phyloP scores from a whole-genome alignment of 805 yeast species.

The Ogataea salicorniae region DNA sequence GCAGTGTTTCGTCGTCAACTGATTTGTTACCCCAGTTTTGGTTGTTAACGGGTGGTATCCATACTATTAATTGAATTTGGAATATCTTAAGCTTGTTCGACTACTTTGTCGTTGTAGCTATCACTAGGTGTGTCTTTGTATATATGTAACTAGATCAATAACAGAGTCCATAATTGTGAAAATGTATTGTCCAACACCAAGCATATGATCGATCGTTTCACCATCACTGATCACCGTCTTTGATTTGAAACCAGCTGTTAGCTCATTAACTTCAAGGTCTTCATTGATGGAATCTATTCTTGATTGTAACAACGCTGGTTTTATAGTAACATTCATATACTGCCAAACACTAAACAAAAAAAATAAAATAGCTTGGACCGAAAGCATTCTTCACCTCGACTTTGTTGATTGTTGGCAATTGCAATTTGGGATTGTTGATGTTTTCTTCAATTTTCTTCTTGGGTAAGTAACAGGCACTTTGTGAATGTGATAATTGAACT shows the following conservation, averaged over 20 bases:
- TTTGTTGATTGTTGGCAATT: background rate
- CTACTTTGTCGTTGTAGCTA: conserved; percentile 1
- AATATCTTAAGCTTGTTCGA: conserved; percentile 3
- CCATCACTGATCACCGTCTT: conserved; percentile 15
- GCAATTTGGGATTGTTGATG: background rate
- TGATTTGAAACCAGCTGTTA: background rate
- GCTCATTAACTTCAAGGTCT: background rate
- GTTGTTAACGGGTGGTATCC: conserved; percentile 4
- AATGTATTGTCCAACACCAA: conserved; percentile 14
- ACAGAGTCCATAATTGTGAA: conserved; percentile 12
- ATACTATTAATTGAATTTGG: conserved; percentile 5
- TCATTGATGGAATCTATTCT: conserved; percentile 1
- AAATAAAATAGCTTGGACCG: conserved; percentile 6
- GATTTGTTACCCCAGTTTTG: background rate
- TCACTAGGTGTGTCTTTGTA: conserved; percentile 8
- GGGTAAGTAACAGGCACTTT: conserved; percentile 13
- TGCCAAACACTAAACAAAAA: conserved; percentile 20
- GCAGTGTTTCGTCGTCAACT: conserved; percentile 1
- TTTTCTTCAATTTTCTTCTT: conserved; percentile 9
- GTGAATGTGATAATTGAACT: conserved; percentile 10
- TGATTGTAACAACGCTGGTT: conserved; percentile 6
- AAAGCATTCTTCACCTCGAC: background rate
- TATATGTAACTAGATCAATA: conserved; percentile 8
- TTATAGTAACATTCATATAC: conserved; percentile 16
- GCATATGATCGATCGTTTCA: conserved; percentile 16